These are phyloP conservation scores for Centrapalus pauciflorus DNA, from an alignment of 129 eudicot genomes.

Conservation along the genomic window DNA sequence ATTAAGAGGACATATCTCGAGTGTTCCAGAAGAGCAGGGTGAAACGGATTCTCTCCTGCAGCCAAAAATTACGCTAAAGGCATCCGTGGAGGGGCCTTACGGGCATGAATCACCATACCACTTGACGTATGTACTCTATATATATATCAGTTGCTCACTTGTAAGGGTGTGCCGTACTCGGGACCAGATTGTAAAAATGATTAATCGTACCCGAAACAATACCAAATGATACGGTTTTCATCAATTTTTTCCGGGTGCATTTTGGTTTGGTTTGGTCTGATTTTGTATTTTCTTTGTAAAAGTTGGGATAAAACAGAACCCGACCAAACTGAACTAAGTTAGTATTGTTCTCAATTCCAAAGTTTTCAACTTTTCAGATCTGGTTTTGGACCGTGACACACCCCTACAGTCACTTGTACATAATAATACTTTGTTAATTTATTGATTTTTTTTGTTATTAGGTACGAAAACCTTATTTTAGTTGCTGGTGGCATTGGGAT, in stretches of 20 bases:
- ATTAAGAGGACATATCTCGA: conserved; percentile 44
- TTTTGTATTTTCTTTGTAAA: too few species aligned
- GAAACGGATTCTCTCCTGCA: conserved; percentile 22
- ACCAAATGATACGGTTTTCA: too few species aligned
- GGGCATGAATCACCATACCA: conserved; percentile 90
- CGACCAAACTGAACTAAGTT: too few species aligned
- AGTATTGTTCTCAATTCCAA: too few species aligned
- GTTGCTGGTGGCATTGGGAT: conserved; percentile 98
- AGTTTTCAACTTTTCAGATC: too few species aligned
- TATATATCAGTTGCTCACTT: not conserved
- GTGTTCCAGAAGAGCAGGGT: conserved; percentile 23
- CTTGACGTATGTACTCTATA: conserved; percentile 47
- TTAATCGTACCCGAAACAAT: too few species aligned
- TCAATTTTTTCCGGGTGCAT: too few species aligned
- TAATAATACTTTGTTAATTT: not conserved
- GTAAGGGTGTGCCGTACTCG: too few species aligned
- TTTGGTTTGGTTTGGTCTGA: too few species aligned
- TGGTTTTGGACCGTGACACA: too few species aligned
- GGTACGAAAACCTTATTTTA: conserved; percentile 83
- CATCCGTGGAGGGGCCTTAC: conserved; percentile 85
- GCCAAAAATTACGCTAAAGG: conserved; percentile 37
- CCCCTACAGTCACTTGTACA: not conserved
- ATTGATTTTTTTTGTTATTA: conserved; percentile 13
- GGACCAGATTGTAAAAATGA: too few species aligned
- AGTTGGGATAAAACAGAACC: too few species aligned